A percentile compares a stretch with the other conserved stretches of the same genome.
Conservation (phyloP, 345 rosid genomes). For the Citrus inodora region DNA sequence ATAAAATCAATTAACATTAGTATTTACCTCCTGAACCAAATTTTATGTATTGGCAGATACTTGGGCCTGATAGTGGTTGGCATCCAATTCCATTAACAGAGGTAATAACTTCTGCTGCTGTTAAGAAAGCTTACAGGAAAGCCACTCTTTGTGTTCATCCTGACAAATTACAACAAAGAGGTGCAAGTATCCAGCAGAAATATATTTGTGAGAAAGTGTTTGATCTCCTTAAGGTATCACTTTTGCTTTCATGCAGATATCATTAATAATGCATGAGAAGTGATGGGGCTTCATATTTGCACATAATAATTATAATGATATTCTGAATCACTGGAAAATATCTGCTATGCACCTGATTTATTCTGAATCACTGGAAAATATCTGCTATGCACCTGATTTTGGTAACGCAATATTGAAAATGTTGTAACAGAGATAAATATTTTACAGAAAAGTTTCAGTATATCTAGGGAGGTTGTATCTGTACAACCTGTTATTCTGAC, state of each 20-base stretch:
- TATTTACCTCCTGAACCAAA: neutral
- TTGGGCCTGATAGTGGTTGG: conserved; percentile 90
- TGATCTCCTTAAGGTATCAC: conserved; percentile 83
- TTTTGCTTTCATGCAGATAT: too few relatives aligned
- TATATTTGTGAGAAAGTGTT: conserved; percentile 91
- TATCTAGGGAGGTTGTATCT: neutral
- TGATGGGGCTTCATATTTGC: neutral
- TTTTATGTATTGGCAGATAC: conserved; percentile 56
- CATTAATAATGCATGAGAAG: neutral
- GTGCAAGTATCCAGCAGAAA: conserved; percentile 92
- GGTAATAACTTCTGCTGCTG: conserved; percentile 90
- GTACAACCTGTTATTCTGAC: neutral
- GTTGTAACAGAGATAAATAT: neutral
- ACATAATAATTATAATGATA: neutral
- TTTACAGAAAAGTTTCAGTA: neutral
- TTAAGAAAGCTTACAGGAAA: conserved; percentile 93
- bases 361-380: neutral
- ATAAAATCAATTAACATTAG: neutral
- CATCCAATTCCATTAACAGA: conserved; percentile 92
- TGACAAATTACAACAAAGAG: conserved; percentile 90
- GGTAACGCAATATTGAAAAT: neutral
- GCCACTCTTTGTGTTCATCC: conserved; percentile 99
- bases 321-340: neutral
- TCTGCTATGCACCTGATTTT: neutral
- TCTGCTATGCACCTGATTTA: neutral